Evolutionary conservation across 1,139 yeast species (phyloP).

Genomic region (Hemisphaericaspora xylofermentans): DNA sequence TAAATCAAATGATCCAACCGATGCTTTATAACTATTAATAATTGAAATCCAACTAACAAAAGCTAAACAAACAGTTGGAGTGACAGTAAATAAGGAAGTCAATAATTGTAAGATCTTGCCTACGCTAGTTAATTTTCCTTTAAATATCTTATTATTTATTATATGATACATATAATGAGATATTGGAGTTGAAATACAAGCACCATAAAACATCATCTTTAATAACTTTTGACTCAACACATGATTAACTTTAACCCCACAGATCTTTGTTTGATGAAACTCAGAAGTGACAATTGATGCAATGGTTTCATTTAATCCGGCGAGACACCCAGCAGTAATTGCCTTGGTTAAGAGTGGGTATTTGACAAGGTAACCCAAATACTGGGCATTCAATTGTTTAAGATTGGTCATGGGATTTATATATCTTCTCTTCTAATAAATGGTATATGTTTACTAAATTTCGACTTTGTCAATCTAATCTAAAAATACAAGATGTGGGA

Average conservation of each 20-base stretch:
- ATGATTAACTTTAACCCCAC: slow-evolving; percentile 28
- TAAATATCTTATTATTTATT: slow-evolving; percentile 43
- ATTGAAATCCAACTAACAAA: slow-evolving; percentile 57
- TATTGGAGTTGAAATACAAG: slow-evolving; percentile 68
- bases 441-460: no score
- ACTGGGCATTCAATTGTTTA: slow-evolving; percentile 24
- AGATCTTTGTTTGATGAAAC: slow-evolving; percentile 21
- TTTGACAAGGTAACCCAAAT: slow-evolving; percentile 40
- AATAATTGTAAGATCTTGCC: slow-evolving; percentile 58
- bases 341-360: slow-evolving; percentile 63
- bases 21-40: slow-evolving; percentile 33
- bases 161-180: slow-evolving; percentile 59
- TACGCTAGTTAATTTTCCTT: slow-evolving; percentile 33
- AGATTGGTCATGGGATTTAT: slow-evolving; percentile 8
- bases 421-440: no score
- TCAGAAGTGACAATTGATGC: slow-evolving; percentile 56
- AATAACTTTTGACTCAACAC: slow-evolving; percentile 49
- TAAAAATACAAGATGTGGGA: no score
- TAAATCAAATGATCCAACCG: slow-evolving; percentile 12
- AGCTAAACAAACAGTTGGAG: slow-evolving; percentile 60
- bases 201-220: slow-evolving; percentile 73
- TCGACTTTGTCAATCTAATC: no score
- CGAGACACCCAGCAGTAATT: slow-evolving; percentile 56
- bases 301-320: slow-evolving; percentile 58
- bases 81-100: slow-evolving; percentile 58